phyloP scores from a whole-genome alignment of 768 basidiomycete species.

The Mycena pura region DNA sequence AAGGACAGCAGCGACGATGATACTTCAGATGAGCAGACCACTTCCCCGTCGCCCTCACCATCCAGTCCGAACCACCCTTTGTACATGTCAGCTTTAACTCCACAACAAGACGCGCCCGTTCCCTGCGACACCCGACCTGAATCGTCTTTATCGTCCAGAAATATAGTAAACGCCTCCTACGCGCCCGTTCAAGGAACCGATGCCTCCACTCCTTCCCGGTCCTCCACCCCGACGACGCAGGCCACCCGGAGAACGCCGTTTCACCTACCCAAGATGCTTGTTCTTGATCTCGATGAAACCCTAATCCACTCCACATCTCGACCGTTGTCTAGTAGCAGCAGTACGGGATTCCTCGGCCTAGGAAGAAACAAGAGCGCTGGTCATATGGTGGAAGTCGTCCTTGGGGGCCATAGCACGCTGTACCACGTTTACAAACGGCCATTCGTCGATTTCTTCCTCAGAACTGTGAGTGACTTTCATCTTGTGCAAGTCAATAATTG shows the following conservation, averaged over 20 bases:
- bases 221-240: slow-evolving; percentile 51
- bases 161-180: slow-evolving; percentile 6
- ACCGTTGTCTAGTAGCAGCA: slow-evolving; percentile 55
- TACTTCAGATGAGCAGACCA: slow-evolving; percentile 23
- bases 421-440: slow-evolving; percentile 99
- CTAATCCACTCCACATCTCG: slow-evolving; percentile 97
- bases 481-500: slow-evolving; percentile 25
- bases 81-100: slow-evolving; percentile 31
- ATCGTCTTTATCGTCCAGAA: neutral
- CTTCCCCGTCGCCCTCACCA: slow-evolving; percentile 19
- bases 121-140: slow-evolving; percentile 2
- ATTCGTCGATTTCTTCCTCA: slow-evolving; percentile 93
- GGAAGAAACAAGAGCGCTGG: slow-evolving; percentile 71
- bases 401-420: slow-evolving; percentile 86
- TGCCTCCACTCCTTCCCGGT: slow-evolving; percentile 43
- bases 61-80: slow-evolving; percentile 31
- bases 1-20: slow-evolving; percentile 30
- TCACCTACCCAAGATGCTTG: slow-evolving; percentile 89
- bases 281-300: slow-evolving; percentile 97
- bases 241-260: slow-evolving; percentile 70
- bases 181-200: slow-evolving; percentile 22
- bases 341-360: slow-evolving; percentile 69
- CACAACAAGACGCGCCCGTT: slow-evolving; percentile 11
- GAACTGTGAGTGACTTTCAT: slow-evolving; percentile 63
- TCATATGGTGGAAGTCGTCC: slow-evolving; percentile 91